A percentile compares a stretch with the other conserved stretches of the same genome.
Conservation (phyloP, 192 early-diverging fungal genomes). For the Martensiomyces pterosporus region DNA sequence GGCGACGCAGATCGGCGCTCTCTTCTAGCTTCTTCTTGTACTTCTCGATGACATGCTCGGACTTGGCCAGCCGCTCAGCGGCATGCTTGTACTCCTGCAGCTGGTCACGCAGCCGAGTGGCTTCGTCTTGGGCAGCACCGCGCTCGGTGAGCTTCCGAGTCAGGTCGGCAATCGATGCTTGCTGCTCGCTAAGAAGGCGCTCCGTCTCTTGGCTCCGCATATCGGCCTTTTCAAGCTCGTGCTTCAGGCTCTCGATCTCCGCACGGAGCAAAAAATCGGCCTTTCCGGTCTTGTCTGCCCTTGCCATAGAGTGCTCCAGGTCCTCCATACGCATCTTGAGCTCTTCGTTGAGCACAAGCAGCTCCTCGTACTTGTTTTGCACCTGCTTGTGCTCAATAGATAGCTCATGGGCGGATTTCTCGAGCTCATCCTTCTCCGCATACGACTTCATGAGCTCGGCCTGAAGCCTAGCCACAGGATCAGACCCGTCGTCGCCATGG, state of each 20-base stretch:
- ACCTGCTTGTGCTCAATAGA: conserved; percentile 53
- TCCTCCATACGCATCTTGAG: conserved; percentile 70
- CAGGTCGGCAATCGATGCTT: conserved; percentile 60
- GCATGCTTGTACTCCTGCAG: conserved; percentile 87
- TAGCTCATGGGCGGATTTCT: conserved; percentile 50
- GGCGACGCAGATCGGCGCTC: conserved; percentile 68
- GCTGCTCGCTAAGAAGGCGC: conserved; percentile 56
- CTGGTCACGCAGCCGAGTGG: conserved; percentile 74
- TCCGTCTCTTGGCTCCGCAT: conserved; percentile 67
- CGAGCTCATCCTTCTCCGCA: conserved; percentile 60
- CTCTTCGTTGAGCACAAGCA: conserved; percentile 68
- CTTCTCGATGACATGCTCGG: conserved; percentile 92
- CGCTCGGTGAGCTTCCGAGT: conserved; percentile 57
- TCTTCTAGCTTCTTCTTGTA: conserved; percentile 96
- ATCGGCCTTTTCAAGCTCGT: conserved; percentile 82
- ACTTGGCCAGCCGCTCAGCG: conserved; percentile 88
- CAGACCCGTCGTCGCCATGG: conserved; percentile 17
- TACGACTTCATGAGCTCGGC: conserved; percentile 50
- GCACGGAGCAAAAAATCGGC: conserved; percentile 78
- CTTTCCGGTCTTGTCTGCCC: conserved; percentile 69
- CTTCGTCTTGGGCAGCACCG: conserved; percentile 67
- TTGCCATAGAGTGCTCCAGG: conserved; percentile 68
- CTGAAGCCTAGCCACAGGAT: conserved; percentile 45
- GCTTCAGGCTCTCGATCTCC: conserved; percentile 83
- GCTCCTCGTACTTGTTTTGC: conserved; percentile 57